Percentiles rank a stretch among this genome's conserved stretches.
Evolutionary conservation across 768 basidiomycete species (phyloP).

Genomic region (Calocybe cyanea): DNA sequence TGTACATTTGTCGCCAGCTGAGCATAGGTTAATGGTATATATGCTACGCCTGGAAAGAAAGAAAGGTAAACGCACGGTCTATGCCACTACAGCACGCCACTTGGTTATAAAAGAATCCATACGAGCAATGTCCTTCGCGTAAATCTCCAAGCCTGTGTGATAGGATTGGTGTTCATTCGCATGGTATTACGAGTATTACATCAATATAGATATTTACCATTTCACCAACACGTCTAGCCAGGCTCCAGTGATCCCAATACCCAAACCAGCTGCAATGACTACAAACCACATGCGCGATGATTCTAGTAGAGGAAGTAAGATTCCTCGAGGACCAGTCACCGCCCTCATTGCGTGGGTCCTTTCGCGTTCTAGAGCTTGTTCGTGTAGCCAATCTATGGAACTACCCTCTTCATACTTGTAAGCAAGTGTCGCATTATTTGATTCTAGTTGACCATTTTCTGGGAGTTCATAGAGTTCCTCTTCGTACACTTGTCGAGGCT

Average conservation of each 20-base stretch:
- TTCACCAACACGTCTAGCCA: slow-evolving; percentile 73
- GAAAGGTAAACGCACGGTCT: slow-evolving; percentile 41
- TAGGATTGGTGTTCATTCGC: background rate
- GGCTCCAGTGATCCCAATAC: slow-evolving; percentile 65
- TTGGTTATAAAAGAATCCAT: slow-evolving; percentile 71
- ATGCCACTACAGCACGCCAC: slow-evolving; percentile 68
- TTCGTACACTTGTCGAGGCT: slow-evolving; percentile 22
- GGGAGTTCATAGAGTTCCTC: slow-evolving; percentile 45
- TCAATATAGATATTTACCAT: slow-evolving; percentile 43
- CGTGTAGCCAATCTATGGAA: slow-evolving; percentile 68
- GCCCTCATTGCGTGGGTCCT: slow-evolving; percentile 45
- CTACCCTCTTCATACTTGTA: slow-evolving; percentile 54
- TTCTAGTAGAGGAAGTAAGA: slow-evolving; percentile 52
- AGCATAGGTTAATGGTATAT: slow-evolving; percentile 5
- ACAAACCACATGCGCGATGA: slow-evolving; percentile 63
- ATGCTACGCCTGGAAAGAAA: background rate
- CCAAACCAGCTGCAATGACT: slow-evolving; percentile 61
- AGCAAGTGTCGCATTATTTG: slow-evolving; percentile 23
- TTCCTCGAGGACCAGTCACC: slow-evolving; percentile 52
- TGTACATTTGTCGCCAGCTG: slow-evolving; percentile 63
- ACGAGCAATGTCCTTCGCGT: slow-evolving; percentile 63
- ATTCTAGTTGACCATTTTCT: slow-evolving; percentile 35
- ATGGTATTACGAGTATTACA: no score
- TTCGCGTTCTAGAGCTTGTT: slow-evolving; percentile 60
- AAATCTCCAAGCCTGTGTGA: slow-evolving; percentile 59